Evolutionary conservation across 2,329 filamentous ascomycete species (phyloP), one percentile per base, ranked within the genome.

Genomic region (Dactylellina sp.): DNA sequence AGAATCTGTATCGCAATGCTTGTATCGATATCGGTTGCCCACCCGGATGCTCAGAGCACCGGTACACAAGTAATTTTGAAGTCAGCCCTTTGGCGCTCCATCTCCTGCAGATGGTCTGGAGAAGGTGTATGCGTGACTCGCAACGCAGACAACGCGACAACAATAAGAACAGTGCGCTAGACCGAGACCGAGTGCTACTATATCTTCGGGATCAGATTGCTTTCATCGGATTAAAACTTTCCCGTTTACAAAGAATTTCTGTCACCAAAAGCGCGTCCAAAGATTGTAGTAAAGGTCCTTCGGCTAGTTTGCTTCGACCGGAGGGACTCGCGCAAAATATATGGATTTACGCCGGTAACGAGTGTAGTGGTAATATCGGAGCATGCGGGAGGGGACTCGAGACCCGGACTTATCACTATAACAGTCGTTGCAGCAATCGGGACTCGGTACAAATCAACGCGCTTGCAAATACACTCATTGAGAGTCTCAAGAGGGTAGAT

Each of bases 291-390:
- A 37, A 9, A 12, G 7, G 18, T 20, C 44, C 32, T 11, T 40
- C 28, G 32, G 18, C 12, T 25, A 50, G 14, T 4, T 25, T 40
- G 9, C 35, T 52, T 5, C n/a, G 42, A n/a, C 50, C 44, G 11
- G n/a, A 12, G 2, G 7, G 16, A 40, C 16, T 11, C 0, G 47
- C 47, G 11, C 25, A 44, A 18, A 53, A 63, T 32, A 53, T 63
- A 11, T 63, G 59, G 59, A 63, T 63, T 12, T 63, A 63, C n/a
- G 59, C 59, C 20, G 59, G 59, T 20, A 18, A 24, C n/a, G 49
- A 35, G 2, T 25, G 18, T 28, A 20, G 22, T 14, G n/a, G n/a
- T 5, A 14, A 11, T 18, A 1, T 9, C 7, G 32, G 49, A 44
- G 7, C 12, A 1, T 24, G 14, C 1, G 4, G 7, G 2, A 12